These are phyloP conservation scores for Bruguiera gymnorhiza DNA, from an alignment of 345 rosid species.

Conservation along the genomic window DNA sequence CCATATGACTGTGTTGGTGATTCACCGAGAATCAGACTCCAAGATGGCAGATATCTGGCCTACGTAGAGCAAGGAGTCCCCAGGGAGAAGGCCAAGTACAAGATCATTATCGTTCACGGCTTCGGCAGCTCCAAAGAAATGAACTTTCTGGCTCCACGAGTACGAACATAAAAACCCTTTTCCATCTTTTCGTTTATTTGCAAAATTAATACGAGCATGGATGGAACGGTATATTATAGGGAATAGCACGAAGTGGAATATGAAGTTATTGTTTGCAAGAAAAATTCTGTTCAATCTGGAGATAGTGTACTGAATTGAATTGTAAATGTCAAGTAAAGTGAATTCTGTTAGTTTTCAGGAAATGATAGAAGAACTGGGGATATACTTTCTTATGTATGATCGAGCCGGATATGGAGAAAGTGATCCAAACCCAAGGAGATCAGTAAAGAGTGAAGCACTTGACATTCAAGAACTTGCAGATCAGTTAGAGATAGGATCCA, in stretches of 20 bases:
- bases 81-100: conserved; percentile 51
- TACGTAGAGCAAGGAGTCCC: conserved; percentile 75
- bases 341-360: conserved; percentile 53
- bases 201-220: not conserved
- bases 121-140: conserved; percentile 96
- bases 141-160: conserved; percentile 71
- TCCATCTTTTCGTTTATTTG: not conserved
- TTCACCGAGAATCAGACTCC: conserved; percentile 52
- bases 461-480: conserved; percentile 84
- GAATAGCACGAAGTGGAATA: not conserved
- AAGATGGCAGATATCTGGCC: conserved; percentile 74
- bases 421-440: conserved; percentile 59
- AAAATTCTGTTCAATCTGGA: not conserved
- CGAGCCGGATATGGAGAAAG: conserved; percentile 95
- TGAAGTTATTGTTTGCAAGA: not conserved
- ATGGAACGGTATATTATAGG: not conserved
- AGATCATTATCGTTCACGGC: conserved; percentile 74
- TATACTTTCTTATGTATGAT: conserved; percentile 64
- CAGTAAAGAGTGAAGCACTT: conserved; percentile 73
- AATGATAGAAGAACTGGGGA: conserved; percentile 56
- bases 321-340: conserved; percentile 6
- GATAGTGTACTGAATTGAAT: not conserved
- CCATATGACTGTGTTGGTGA: conserved; percentile 24
- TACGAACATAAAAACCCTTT: conserved; percentile 24
- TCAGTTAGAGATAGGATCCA: conserved; percentile 54